phyloP scores from a whole-genome alignment of 2,329 filamentous ascomycete species.

The Colletotrichum melonis region DNA sequence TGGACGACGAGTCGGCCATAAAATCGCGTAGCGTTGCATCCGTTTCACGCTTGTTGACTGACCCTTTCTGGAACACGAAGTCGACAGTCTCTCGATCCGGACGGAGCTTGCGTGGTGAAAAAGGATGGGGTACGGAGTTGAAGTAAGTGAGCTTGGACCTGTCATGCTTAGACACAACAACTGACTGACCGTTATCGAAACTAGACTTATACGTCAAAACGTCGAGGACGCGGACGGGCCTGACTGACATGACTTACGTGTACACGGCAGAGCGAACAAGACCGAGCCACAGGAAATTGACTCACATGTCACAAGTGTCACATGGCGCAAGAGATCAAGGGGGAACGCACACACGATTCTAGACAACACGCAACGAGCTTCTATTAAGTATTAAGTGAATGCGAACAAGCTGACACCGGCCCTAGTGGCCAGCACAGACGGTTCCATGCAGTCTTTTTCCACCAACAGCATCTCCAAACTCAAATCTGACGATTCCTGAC shows the following conservation, averaged over 20 bases:
- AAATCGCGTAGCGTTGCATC: constrained; percentile 15
- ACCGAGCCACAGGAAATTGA: constrained; percentile 1
- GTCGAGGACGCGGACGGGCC: not conserved
- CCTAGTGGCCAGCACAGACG: constrained; percentile 36
- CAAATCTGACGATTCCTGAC: constrained; percentile 34
- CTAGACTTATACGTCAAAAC: not conserved
- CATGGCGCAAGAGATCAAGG: not conserved
- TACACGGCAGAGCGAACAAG: constrained; percentile 8
- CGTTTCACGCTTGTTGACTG: constrained; percentile 23
- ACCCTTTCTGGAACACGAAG: constrained; percentile 18
- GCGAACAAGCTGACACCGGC: constrained; percentile 37
- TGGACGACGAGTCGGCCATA: too few species aligned
- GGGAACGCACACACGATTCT: not conserved
- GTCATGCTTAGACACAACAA: not conserved
- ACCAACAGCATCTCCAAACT: constrained; percentile 35
- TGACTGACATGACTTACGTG: not conserved
- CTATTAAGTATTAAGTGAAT: constrained; percentile 56
- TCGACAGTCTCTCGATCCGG: not conserved
- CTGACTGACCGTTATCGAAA: not conserved
- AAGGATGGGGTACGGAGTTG: not conserved
- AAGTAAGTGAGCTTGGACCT: not conserved
- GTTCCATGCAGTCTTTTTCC: constrained; percentile 30
- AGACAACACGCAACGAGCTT: constrained; percentile 47
- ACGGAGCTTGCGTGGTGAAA: not conserved
- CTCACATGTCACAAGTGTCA: constrained; percentile 1